These are phyloP conservation scores for Talaromyces islandicus DNA, from an alignment of 2,329 filamentous ascomycete genomes.

Conservation along the genomic window DNA sequence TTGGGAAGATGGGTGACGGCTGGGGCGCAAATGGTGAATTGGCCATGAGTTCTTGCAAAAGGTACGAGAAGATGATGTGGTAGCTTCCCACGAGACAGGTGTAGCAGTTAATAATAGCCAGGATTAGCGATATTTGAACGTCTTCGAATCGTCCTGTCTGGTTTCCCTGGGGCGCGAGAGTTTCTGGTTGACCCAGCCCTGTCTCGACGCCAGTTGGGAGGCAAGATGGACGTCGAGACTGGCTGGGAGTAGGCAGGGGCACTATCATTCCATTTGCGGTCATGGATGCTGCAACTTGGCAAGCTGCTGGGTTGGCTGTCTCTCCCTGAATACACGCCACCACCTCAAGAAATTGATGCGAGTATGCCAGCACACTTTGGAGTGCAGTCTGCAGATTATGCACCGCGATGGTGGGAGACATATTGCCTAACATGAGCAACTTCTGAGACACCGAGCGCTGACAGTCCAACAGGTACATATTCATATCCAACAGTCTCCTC, in stretches of 20 bases:
- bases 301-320: background rate
- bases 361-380: conserved; percentile 4
- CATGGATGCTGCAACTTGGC: background rate
- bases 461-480: conserved; percentile 8
- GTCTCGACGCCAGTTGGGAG: background rate
- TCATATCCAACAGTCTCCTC: conserved; percentile 7
- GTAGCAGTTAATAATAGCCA: conserved; percentile 12
- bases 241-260: conserved; percentile 3
- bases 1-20: conserved; percentile 6
- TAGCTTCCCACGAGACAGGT: conserved; percentile 11
- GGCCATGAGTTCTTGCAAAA: conserved; percentile 10
- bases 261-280: background rate
- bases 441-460: conserved; percentile 8
- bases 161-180: background rate
- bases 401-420: conserved; percentile 6
- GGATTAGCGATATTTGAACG: conserved; percentile 7
- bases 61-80: conserved; percentile 10
- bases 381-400: conserved; percentile 7
- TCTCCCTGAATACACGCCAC: conserved; percentile 4
- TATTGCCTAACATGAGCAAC: conserved; percentile 9
- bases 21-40: background rate
- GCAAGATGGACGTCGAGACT: conserved; percentile 7
- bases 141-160: conserved; percentile 5
- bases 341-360: conserved; percentile 6
- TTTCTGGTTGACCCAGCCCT: background rate